Conservation (phyloP, 345 rosid species). For the Tarenaya hassleriana region DNA sequence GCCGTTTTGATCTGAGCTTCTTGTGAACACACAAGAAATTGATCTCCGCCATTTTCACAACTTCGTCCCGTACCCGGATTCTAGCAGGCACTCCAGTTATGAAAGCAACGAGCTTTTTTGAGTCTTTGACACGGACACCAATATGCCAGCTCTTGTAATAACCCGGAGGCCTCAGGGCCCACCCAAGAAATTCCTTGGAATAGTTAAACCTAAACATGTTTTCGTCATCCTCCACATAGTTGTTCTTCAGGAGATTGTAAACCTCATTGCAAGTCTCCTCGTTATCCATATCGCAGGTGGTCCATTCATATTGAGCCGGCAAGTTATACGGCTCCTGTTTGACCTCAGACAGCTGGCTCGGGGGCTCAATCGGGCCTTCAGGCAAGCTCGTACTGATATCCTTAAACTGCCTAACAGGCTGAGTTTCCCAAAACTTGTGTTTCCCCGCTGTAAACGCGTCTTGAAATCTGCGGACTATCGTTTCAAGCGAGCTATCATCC, state of each 20-base stretch:
- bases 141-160: conserved; percentile 62
- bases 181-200: conserved; percentile 63
- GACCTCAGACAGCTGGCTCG: conserved; percentile 50
- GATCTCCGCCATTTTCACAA: conserved; percentile 65
- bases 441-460: conserved; percentile 39
- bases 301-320: conserved; percentile 51
- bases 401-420: conserved; percentile 62
- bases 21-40: conserved; percentile 76
- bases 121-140: conserved; percentile 60
- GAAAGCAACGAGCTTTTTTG: conserved; percentile 64
- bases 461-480: conserved; percentile 41
- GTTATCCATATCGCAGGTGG: conserved; percentile 51
- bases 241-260: conserved; percentile 45
- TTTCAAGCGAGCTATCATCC: conserved; percentile 42
- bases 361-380: conserved; percentile 57
- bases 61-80: conserved; percentile 52
- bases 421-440: conserved; percentile 75
- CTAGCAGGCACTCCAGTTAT: conserved; percentile 68
- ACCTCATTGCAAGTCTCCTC: conserved; percentile 58
- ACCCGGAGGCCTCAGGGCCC: conserved; percentile 76
- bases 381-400: conserved; percentile 57
- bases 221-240: conserved; percentile 67
- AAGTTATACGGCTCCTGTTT: conserved; percentile 74
- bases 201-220: conserved; percentile 66
- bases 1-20: conserved; percentile 68